Evolutionary conservation across 352 stramenopile genomes (phyloP), one percentile per base, ranked within the genome.

Genomic region (Phytophthora pluvialis): DNA sequence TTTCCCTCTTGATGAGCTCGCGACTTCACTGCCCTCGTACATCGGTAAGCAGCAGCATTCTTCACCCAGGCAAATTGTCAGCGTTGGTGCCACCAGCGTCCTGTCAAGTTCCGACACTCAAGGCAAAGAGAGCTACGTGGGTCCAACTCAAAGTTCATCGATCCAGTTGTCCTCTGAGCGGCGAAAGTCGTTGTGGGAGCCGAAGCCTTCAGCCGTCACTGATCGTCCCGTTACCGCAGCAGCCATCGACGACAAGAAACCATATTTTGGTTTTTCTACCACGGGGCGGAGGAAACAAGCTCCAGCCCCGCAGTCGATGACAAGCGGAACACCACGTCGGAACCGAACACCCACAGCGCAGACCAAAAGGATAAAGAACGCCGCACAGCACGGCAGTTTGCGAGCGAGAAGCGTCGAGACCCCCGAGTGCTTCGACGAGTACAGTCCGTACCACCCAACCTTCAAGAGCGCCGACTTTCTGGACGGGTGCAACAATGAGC

Each of bases 361-460:
- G 12, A 64, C 55, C 13, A 68, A 68, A 25, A 68, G 38, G 31
- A 55, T 58, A 44, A 31, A 35, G 15, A 60, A 43, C n/a, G 40
- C 43, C 3, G 18, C 25, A 4, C 38, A 61, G 35, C 60, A 71
- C 16, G 48, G 9, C 47, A 59, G 18, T 15, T 60, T 65, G 43
- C 26, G 67, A 42, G 51, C 38, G 12, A 63, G 18, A 32, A 58
- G 46, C 12, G 33, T 57, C 2, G 67, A 75, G 25, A 69, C 39
- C 0, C 70, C 78, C 32, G 76, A 91, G 48, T 93, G 83, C 49
- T 94, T 94, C 60, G 86, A 93, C 48, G 73, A 92, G 32, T 90
- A 94, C 74, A 92, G 82, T 66, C 78, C 75, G 28, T 94, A 94
- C 57, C 86, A 92, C 49, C 83, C 83, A 6, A 69, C 64, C 12